phyloP scores from a whole-genome alignment of 345 rosid genomes.

The Luvunga scandens region DNA sequence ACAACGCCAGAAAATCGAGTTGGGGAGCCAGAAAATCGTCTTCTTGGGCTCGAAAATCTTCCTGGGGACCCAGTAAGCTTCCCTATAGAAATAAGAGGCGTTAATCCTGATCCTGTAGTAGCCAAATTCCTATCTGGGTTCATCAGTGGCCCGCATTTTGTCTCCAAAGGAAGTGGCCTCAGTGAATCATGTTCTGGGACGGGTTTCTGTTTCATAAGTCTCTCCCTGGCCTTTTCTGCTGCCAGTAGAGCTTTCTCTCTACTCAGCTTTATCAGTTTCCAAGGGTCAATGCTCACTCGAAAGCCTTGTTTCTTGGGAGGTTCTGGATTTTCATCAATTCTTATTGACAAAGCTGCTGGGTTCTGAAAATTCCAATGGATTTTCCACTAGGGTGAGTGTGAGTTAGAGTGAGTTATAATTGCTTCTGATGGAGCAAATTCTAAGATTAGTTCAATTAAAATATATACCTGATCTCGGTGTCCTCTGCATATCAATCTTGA shows the following conservation, averaged over 20 bases:
- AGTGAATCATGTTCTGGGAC: slow-evolving; percentile 41
- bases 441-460: not conserved
- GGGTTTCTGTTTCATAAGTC: slow-evolving; percentile 56
- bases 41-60: slow-evolving; percentile 76
- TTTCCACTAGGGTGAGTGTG: not conserved
- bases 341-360: slow-evolving; percentile 58
- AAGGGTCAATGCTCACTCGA: slow-evolving; percentile 78
- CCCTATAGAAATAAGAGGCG: slow-evolving; percentile 47
- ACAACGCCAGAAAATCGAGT: slow-evolving; percentile 33
- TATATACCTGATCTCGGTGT: slow-evolving; percentile 51
- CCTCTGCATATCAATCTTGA: slow-evolving; percentile 68
- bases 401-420: not conserved
- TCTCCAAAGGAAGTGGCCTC: slow-evolving; percentile 80
- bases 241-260: slow-evolving; percentile 83
- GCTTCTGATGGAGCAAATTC: slow-evolving; percentile 2
- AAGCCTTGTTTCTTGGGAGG: slow-evolving; percentile 66
- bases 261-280: slow-evolving; percentile 78
- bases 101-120: slow-evolving; percentile 33
- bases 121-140: slow-evolving; percentile 43
- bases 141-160: slow-evolving; percentile 63
- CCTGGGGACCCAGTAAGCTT: slow-evolving; percentile 57
- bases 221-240: slow-evolving; percentile 88
- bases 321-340: slow-evolving; percentile 66
- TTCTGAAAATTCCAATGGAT: slow-evolving; percentile 38
- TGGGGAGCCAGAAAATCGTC: slow-evolving; percentile 77